Evolutionary conservation across 495 filamentous ascomycete species (phyloP), one percentile per base, ranked within the genome.

Genomic region (Podospora fimiseda): DNA sequence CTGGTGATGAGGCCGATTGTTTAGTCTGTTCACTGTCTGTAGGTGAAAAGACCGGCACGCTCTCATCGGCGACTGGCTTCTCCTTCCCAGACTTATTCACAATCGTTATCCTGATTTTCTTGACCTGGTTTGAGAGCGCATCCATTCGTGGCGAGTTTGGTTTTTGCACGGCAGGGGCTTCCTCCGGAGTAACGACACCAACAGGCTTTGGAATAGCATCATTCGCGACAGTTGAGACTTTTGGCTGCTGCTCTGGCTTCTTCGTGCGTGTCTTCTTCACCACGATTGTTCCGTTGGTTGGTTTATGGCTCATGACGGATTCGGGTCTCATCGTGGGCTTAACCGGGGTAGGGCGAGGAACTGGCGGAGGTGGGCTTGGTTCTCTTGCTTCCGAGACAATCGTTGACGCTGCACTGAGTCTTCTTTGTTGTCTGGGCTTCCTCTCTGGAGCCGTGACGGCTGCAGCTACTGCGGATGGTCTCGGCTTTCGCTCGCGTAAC

Each of bases 51-150:
- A 50, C 53, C 9, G 60, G 42, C 9, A 66, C 48, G 20, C 58
- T 49, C 16, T 66, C 57, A 15, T 50, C 43, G 11, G 58, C 50
- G 51, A 57, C 56, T 23, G 62, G 51, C 42, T 68, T 65, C 13
- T 66, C 69, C 41, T 60, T 67, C 9, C 55, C 55, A 51, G 89
- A 82, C 20, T 84, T 80, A 0, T 85, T 80, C 0, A 87, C 74
- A 38, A 92, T 73, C 40, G 83, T 88, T 43, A 94, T 73, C 59
- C 85, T 91, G 57, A 94, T 83, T 57, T 82, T 86, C 59, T 84
- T 84, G 65, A 92, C 76, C 11, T 80, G 81, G n/a, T 76, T 72
- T 0, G 86, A 77, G 24, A 93, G 68, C 18, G n/a, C n/a, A n/a
- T n/a, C n/a, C n/a, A n/a, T n/a, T n/a, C n/a, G n/a, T n/a, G n/a